phyloP scores from a whole-genome alignment of 2,329 filamentous ascomycete genomes.

The Xylariaceae sp. region DNA sequence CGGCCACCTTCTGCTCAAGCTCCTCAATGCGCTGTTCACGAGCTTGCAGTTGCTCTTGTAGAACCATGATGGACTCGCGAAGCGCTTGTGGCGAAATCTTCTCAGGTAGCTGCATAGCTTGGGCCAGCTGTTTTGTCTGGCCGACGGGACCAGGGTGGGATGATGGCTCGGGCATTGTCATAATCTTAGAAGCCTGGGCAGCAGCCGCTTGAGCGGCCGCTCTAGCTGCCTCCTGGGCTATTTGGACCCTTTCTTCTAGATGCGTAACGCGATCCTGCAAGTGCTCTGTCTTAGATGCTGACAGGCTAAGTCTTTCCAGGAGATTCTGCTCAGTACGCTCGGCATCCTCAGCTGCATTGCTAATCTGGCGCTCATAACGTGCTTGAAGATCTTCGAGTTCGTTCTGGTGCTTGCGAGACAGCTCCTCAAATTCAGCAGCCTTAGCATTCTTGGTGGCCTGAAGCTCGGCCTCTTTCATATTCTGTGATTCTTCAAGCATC shows the following conservation, averaged over 20 bases:
- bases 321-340: slow-evolving; percentile 75
- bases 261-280: slow-evolving; percentile 80
- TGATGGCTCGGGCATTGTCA: slow-evolving; percentile 39
- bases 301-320: slow-evolving; percentile 74
- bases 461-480: slow-evolving; percentile 57
- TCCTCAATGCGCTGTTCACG: slow-evolving; percentile 87
- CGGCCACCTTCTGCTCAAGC: slow-evolving; percentile 67
- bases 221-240: slow-evolving; percentile 80
- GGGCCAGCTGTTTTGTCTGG: slow-evolving; percentile 38
- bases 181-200: slow-evolving; percentile 32
- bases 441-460: slow-evolving; percentile 43
- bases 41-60: slow-evolving; percentile 94
- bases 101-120: slow-evolving; percentile 58
- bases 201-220: slow-evolving; percentile 68
- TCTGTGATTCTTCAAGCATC: slow-evolving; percentile 75
- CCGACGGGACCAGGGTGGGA: slow-evolving; percentile 45
- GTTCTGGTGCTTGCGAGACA: slow-evolving; percentile 56
- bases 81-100: slow-evolving; percentile 93
- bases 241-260: slow-evolving; percentile 85
- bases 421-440: slow-evolving; percentile 27
- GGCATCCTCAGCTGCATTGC: slow-evolving; percentile 73
- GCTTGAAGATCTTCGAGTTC: slow-evolving; percentile 70
- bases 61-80: slow-evolving; percentile 89
- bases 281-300: slow-evolving; percentile 78
- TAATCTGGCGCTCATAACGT: slow-evolving; percentile 69